Conservation (phyloP, 192 early-diverging fungal genomes). For the Gamsiella multidivaricata region DNA sequence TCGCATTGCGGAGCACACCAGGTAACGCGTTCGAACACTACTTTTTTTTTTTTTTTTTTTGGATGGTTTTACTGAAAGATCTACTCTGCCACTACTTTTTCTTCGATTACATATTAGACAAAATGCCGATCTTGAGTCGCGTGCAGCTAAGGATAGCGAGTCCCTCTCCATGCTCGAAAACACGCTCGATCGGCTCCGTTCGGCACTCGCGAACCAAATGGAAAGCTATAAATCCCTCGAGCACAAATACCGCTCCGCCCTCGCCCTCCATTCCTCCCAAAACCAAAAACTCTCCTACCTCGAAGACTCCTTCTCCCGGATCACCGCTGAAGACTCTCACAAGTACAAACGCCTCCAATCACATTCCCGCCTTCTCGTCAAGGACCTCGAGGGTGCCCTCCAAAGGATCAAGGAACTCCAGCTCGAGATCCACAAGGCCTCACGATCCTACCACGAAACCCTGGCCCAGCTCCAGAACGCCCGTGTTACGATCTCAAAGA, state of each 20-base stretch:
- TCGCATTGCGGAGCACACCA: conserved; percentile 12
- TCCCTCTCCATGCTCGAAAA: background rate
- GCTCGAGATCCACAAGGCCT: conserved; percentile 21
- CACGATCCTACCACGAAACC: conserved; percentile 6
- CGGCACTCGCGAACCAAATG: conserved; percentile 9
- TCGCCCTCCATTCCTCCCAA: conserved; percentile 10
- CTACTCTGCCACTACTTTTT: no score
- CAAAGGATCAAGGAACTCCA: conserved; percentile 11
- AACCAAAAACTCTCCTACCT: conserved; percentile 21
- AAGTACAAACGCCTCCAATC: conserved; percentile 1
- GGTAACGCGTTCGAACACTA: background rate
- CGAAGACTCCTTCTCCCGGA: conserved; percentile 8
- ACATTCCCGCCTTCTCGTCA: conserved; percentile 11
- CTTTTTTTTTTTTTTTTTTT: background rate
- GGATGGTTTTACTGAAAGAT: no score
- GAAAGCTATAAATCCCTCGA: conserved; percentile 30
- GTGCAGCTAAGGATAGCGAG: conserved; percentile 5
- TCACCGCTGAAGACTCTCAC: conserved; percentile 4
- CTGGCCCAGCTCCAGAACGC: conserved; percentile 6
- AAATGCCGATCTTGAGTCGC: conserved; percentile 8
- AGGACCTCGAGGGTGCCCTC: conserved; percentile 5
- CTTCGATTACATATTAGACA: background rate
- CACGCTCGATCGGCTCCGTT: conserved; percentile 9
- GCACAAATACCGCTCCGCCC: conserved; percentile 7
- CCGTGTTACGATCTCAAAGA: background rate